Evolutionary conservation across 441 rosid species (phyloP), one percentile per base, ranked within the genome.

Genomic region (Gossypium trilobum): DNA sequence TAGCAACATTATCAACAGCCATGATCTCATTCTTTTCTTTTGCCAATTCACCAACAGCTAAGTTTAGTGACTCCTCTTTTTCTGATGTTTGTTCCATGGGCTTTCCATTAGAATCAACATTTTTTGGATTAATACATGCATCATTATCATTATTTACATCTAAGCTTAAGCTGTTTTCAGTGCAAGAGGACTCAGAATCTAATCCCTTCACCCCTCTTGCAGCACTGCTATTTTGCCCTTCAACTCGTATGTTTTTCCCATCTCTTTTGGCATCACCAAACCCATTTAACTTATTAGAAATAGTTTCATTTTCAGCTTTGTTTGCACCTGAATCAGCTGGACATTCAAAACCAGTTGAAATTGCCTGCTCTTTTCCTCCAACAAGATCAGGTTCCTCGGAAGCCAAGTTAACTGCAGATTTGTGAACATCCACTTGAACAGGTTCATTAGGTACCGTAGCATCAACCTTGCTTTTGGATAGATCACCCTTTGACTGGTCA

Each of bases 141-240:
- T 79, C 85, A 72, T 75, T 74, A 73, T 80, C 89, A 75, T 82
- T 84, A 82, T 81, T 87, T 79, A 78, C 84, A 81, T 85, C 90
- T 75, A 87, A 75, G 75, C 78, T 78, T 78, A 81, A 70, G 75
- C 80, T 83, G 68, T 84, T 87, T 68, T 77, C 87, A 42, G 90
- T 84, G 79, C 87, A 84, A 75, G 96, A 90, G 72, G 91, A 86
- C 75, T 85, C 92, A 19, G 87, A 86, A 78, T 90, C 90, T 77
- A 88, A 81, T 70, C 79, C 82, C 80, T 85, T 86, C 55, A 76
- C 62, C 70, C 80, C 84, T 56, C 75, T 71, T 71, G 77, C 81
- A 44, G 74, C 82, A 69, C 79, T 80, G 68, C 72, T 76, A 62
- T 71, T 81, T 73, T 81, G 80, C 33, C 74, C 81, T 73, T 84